phyloP scores from a whole-genome alignment of 2,329 filamentous ascomycete species.

The Raffaelea ambrosiae region DNA sequence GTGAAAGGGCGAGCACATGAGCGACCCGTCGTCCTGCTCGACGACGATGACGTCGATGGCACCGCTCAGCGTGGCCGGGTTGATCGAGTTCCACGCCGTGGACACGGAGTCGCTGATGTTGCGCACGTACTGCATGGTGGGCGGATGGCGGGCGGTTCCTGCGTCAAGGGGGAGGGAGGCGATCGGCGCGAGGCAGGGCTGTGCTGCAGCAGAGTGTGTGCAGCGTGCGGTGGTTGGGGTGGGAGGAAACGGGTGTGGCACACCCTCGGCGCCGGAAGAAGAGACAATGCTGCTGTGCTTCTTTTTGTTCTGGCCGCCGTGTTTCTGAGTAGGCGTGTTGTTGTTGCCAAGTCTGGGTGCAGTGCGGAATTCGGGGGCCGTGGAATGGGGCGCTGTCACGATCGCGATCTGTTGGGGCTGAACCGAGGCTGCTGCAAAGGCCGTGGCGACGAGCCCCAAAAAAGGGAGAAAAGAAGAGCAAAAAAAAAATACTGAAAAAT shows the following conservation, averaged over 20 bases:
- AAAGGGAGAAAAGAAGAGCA: not conserved
- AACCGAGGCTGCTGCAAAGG: not conserved
- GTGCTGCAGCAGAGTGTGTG: no score
- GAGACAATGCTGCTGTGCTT: no score
- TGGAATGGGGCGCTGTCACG: no score
- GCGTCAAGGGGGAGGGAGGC: not conserved
- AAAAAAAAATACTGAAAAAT: not conserved
- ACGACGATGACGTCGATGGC: constrained; percentile 99
- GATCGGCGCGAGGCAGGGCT: not conserved
- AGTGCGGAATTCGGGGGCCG: no score
- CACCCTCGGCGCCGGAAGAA: no score
- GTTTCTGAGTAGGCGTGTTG: no score
- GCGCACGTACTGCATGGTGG: constrained; percentile 90
- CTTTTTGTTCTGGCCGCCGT: no score
- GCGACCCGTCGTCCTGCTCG: constrained; percentile 82
- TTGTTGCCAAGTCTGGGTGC: no score
- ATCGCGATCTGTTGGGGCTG: not conserved
- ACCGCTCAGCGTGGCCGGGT: constrained; percentile 91
- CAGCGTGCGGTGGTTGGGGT: no score
- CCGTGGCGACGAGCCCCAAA: not conserved
- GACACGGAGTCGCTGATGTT: constrained; percentile 93
- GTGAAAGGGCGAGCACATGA: constrained; percentile 94
- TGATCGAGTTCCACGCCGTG: constrained; percentile 99
- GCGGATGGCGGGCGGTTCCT: constrained; percentile 1
- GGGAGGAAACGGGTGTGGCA: no score